Base-by-base conservation (phyloP, 768 basidiomycete species). In the Favolaschia claudopus region DNA sequence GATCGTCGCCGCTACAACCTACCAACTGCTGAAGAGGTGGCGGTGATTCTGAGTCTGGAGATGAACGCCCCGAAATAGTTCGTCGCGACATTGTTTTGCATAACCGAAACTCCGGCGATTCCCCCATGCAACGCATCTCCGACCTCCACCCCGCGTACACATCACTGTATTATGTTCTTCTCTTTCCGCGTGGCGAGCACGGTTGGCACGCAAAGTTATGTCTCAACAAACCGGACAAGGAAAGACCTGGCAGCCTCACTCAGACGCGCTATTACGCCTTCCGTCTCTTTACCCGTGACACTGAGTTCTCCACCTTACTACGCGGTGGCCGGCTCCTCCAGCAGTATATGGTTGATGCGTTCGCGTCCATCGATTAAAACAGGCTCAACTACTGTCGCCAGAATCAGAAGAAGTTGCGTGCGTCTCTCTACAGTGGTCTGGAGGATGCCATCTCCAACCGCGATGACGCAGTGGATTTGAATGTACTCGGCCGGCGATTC, bases 321-420 rank as follows among this genome's bases (percentile, higher is more conserved):
- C 69, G 60, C 9, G 75, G 69, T 58, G 72, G 75, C 0, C 69
- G 70, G 3, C 69, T 83, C 0, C 72, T 82, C 20, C 72, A 77
- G 27, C 74, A 78, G 36, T 77, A 76, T 43, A 22, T 81, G 20
- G 76, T 71, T 47, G 74, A 81, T 71, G 66, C 51, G 0, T 81
- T 70, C 70, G 77, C 77, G 8, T 64, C 63, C 0, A 61, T 71
- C 22, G 77, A 80, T 2, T 72, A 76, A 5, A 45, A 47, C 7
- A 63, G 72, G 7, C 67, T 81, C 9, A 52, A 44, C 27, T 81
- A 63, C 61, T 25, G 67, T 5, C 49, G 54, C 13, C 39, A 64
- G n/a, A 69, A 79, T 58, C 76, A 80, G 19, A 62, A 28, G 7
- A 43, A 24, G 15, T 37, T 79, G 4, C 64, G 76, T 7, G 71